These are phyloP conservation scores for Aureobasidium sp. DNA, from an alignment of 2,329 filamentous ascomycete genomes.

Conservation along the genomic window DNA sequence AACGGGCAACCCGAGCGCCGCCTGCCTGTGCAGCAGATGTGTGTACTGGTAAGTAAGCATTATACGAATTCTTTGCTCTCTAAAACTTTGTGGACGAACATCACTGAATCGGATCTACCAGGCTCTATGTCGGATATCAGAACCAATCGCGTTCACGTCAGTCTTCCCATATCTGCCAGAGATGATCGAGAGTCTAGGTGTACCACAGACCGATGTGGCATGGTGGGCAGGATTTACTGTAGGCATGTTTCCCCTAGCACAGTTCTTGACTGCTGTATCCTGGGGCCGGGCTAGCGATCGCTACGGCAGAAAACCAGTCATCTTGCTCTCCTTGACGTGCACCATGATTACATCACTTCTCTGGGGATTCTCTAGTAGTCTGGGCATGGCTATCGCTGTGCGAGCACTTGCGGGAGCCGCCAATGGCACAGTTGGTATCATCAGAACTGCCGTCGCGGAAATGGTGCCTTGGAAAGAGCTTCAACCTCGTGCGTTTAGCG, in stretches of 20 bases:
- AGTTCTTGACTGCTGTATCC: constrained; percentile 75
- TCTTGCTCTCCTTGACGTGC: constrained; percentile 62
- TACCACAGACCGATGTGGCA: constrained; percentile 62
- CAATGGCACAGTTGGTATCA: constrained; percentile 80
- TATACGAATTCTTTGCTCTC: constrained; percentile 21
- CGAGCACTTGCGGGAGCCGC: constrained; percentile 72
- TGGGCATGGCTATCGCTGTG: constrained; percentile 71
- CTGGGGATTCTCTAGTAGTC: constrained; percentile 74
- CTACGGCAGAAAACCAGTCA: constrained; percentile 73
- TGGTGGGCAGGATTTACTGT: constrained; percentile 83
- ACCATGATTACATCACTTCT: constrained; percentile 75
- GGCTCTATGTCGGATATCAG: constrained; percentile 84
- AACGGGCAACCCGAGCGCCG: constrained; percentile 34
- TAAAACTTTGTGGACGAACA: constrained; percentile 30
- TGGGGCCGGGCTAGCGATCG: constrained; percentile 77
- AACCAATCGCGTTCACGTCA: constrained; percentile 84
- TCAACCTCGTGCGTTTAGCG: constrained; percentile 79
- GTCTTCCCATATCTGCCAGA: constrained; percentile 91
- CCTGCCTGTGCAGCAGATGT: constrained; percentile 67
- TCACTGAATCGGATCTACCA: not conserved
- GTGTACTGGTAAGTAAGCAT: constrained; percentile 60
- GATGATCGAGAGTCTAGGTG: constrained; percentile 73
- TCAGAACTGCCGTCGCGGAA: constrained; percentile 82
- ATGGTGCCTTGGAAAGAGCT: constrained; percentile 80
- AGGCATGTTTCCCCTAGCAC: constrained; percentile 72